Percentiles rank a stretch among this genome's conserved stretches.
These are phyloP conservation scores for Musa schizocarpa DNA, from an alignment of 176 grass and related monocot species.

Conservation along the genomic window DNA sequence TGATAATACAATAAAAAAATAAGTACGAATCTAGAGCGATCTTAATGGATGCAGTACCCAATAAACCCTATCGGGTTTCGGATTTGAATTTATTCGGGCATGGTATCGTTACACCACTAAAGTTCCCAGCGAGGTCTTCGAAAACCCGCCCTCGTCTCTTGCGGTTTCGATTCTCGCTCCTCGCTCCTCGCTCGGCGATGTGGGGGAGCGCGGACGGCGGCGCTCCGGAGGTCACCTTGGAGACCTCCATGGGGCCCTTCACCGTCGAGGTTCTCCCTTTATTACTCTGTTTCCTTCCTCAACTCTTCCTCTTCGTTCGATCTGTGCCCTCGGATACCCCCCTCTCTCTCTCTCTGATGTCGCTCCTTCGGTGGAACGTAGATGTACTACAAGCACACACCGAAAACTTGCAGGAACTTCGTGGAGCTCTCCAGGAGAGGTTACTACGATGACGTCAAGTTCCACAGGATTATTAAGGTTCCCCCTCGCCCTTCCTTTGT, in stretches of 20 bases:
- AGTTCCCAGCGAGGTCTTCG: too few relatives aligned
- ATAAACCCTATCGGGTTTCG: too few relatives aligned
- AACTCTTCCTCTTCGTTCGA: background rate
- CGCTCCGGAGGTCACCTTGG: constrained; percentile 69
- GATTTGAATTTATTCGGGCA: too few relatives aligned
- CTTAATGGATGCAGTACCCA: too few relatives aligned
- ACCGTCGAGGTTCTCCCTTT: constrained; percentile 54
- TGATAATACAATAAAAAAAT: too few relatives aligned
- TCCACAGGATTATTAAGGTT: constrained; percentile 98
- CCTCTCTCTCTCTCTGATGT: background rate
- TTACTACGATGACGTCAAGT: constrained; percentile 76
- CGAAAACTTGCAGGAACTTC: constrained; percentile 96
- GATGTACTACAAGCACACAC: constrained; percentile 98
- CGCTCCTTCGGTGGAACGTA: constrained; percentile 16
- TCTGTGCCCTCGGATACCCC: background rate
- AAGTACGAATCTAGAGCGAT: too few relatives aligned
- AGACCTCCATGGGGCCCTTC: constrained; percentile 83
- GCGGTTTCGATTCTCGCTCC: background rate
- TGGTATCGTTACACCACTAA: too few relatives aligned
- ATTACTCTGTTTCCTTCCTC: background rate
- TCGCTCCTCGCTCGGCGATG: background rate
- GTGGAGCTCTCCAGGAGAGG: constrained; percentile 71
- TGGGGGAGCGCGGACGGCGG: constrained; percentile 26
- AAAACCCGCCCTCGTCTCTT: too few relatives aligned
- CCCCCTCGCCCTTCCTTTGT: background rate